Conservation (phyloP, 2,329 filamentous ascomycete genomes). For the Calonectria henricotiae region DNA sequence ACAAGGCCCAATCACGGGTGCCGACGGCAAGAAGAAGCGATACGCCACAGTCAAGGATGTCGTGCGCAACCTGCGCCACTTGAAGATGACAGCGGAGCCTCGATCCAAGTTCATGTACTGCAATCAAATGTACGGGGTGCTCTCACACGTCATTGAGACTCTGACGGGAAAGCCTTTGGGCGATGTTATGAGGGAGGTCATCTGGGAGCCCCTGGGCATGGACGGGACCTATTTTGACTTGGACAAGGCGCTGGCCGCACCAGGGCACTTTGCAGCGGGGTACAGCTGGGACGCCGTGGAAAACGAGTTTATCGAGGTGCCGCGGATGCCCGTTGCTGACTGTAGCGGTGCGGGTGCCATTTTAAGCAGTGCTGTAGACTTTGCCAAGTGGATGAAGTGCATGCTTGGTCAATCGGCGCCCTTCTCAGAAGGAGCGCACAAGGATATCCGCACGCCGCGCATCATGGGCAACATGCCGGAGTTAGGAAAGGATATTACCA, state of each 20-base stretch:
- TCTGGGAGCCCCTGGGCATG: slow-evolving; percentile 68
- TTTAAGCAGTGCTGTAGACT: slow-evolving; percentile 67
- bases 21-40: slow-evolving; percentile 56
- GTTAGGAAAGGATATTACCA: slow-evolving; percentile 41
- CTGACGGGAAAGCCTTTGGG: slow-evolving; percentile 59
- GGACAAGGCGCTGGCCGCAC: slow-evolving; percentile 48
- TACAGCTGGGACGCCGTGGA: slow-evolving; percentile 60
- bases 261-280: slow-evolving; percentile 59
- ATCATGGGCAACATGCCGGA: slow-evolving; percentile 53
- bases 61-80: slow-evolving; percentile 63
- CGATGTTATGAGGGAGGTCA: slow-evolving; percentile 59
- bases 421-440: slow-evolving; percentile 49
- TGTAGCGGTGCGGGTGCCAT: slow-evolving; percentile 61
- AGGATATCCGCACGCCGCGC: slow-evolving; percentile 54
- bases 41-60: slow-evolving; percentile 56
- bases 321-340: slow-evolving; percentile 52
- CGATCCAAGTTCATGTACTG: slow-evolving; percentile 66
- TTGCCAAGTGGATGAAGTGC: slow-evolving; percentile 67
- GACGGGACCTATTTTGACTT: slow-evolving; percentile 59
- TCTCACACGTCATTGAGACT: slow-evolving; percentile 65
- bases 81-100: slow-evolving; percentile 63
- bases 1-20: slow-evolving; percentile 52
- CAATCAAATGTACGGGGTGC: slow-evolving; percentile 67
- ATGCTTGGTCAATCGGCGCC: slow-evolving; percentile 58
- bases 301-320: slow-evolving; percentile 46